Conservation (phyloP, 345 rosid species). For the Punica granatum region DNA sequence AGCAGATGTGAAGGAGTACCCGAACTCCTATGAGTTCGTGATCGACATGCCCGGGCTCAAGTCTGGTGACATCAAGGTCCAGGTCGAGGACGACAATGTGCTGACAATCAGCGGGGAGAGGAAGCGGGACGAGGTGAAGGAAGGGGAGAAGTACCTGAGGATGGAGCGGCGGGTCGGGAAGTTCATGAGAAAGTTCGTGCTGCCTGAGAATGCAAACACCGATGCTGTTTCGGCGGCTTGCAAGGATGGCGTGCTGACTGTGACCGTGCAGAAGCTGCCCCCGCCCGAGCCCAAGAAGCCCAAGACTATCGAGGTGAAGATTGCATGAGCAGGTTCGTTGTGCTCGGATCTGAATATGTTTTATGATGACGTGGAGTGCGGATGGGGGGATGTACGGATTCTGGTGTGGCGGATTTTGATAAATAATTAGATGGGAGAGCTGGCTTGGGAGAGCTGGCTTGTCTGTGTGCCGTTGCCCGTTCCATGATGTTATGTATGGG, state of each 20-base stretch:
- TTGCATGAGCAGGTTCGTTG: constrained; percentile 8
- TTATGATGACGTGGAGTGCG: background rate
- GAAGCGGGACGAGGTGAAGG: constrained; percentile 22
- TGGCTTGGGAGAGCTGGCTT: no score
- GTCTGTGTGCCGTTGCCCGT: no score
- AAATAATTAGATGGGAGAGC: no score
- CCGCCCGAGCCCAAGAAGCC: constrained; percentile 34
- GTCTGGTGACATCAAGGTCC: constrained; percentile 18
- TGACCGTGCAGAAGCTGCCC: constrained; percentile 23
- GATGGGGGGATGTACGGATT: no score
- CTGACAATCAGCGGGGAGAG: constrained; percentile 18
- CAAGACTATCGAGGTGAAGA: constrained; percentile 22
- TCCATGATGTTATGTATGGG: no score
- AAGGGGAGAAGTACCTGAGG: constrained; percentile 19
- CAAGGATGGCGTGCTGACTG: constrained; percentile 26
- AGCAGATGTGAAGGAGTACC: constrained; percentile 22
- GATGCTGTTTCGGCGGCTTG: constrained; percentile 15
- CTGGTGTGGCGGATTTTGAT: background rate
- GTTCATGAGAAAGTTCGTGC: constrained; percentile 20
- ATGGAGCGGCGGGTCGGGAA: constrained; percentile 31
- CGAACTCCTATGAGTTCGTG: constrained; percentile 14
- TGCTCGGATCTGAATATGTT: background rate
- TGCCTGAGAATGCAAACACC: constrained; percentile 26
- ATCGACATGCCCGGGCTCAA: constrained; percentile 23
- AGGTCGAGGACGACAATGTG: constrained; percentile 21